Evolutionary conservation across 768 basidiomycete genomes (phyloP), one percentile per base, ranked within the genome.

Genomic region (Lyophyllum semitale): DNA sequence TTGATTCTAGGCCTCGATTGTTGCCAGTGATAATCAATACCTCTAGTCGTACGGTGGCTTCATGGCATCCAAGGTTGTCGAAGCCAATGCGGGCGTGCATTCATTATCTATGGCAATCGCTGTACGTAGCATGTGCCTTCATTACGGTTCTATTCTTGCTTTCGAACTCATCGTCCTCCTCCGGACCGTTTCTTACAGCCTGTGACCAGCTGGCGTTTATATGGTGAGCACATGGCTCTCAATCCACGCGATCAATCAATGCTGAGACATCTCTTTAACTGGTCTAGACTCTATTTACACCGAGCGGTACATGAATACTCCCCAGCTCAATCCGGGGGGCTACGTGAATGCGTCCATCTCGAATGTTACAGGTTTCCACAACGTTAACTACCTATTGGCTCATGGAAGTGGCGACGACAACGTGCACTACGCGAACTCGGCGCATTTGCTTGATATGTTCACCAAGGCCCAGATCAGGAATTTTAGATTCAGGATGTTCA

Each of bases 361-460:
- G 53, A 87, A 92, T 66, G 93, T 97, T 46, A 88, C 87, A 9
- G 93, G 87, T 3, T 99, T 98, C 78, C 73, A 82, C 59, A 77
- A 89, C 54, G 79, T 88, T 27, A 83, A 93, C 60, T 98, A 83
- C 69, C 69, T 95, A 47, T 83, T 98, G 50, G 91, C 90, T 9
- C 95, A 98, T 64, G 97, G 97, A 27, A 93, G 88, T 61, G 96
- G 88, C 8, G 96, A 98, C 68, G 96, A 98, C 68, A 98, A 98
- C 65, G 95, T 99, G 42, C 97, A 99, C 71, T 95, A 84, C 64
- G 84, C 90, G 35, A 95, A 99, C 73, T 86, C 90, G 51, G 94
- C 94, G 12, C 91, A 91, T 61, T 66, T 99, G 64, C 72, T 99
- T 32, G 96, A 98, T 71, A 95, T 97, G 87, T 82, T 99, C 62